phyloP scores from a whole-genome alignment of 176 grass and related monocot species.

The Dactylis glomerata region DNA sequence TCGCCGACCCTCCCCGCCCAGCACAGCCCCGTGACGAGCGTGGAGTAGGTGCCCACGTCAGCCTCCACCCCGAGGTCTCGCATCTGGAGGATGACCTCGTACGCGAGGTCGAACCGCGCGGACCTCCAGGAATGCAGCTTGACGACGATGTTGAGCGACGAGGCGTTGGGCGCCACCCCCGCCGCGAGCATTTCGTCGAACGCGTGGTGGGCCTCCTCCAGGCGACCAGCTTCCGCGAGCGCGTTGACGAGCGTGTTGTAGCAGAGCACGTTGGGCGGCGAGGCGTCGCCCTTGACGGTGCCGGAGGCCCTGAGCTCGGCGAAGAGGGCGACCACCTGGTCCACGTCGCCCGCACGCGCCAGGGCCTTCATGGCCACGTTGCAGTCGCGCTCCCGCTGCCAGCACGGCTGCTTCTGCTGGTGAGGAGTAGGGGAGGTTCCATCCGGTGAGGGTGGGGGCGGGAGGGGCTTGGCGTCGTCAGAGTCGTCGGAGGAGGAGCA shows the following conservation, averaged over 20 bases:
- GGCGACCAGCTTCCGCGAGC: constrained; percentile 40
- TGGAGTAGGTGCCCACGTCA: constrained; percentile 58
- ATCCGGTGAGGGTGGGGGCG: background rate
- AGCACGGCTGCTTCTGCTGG: background rate
- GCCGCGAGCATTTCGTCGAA: constrained; percentile 53
- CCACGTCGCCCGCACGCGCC: constrained; percentile 38
- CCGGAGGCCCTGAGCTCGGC: constrained; percentile 39
- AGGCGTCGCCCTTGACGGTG: background rate
- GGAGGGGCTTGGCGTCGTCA: constrained; percentile 11
- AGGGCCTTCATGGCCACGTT: constrained; percentile 70
- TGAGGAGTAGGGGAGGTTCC: background rate
- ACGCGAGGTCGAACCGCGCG: constrained; percentile 49
- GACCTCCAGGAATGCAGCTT: constrained; percentile 52
- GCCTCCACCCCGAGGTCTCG: constrained; percentile 37
- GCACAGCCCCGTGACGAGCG: constrained; percentile 67
- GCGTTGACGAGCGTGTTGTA: constrained; percentile 89
- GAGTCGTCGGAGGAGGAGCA: constrained; percentile 27
- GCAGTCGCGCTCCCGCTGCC: constrained; percentile 40
- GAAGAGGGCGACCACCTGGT: constrained; percentile 52
- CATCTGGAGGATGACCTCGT: constrained; percentile 35
- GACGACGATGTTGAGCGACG: constrained; percentile 65
- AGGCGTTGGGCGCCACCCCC: constrained; percentile 41
- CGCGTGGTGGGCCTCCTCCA: constrained; percentile 22
- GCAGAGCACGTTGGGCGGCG: constrained; percentile 54
- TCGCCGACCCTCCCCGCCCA: constrained; percentile 39